Base-by-base conservation (phyloP, 2,329 filamentous ascomycete genomes). In the Magnaporthiopsis incrustans region DNA sequence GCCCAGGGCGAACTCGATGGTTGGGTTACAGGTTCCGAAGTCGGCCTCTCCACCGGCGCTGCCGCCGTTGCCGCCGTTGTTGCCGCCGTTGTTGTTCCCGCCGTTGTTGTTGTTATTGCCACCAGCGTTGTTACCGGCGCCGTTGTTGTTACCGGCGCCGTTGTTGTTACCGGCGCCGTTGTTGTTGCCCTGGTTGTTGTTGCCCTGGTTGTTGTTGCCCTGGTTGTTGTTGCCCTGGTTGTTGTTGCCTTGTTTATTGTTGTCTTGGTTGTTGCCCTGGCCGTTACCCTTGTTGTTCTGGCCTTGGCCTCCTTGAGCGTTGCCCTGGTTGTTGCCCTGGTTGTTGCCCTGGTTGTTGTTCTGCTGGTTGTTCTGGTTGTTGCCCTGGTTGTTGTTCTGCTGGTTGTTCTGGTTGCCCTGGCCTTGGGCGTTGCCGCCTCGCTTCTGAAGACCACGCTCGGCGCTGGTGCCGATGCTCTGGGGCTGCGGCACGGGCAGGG, bases 1-100 rank as follows among this genome's bases (percentile, higher is more conserved):
- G 25, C 85, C 85, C 65, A 80, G 81, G 67, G 83, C 78, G 72
- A 84, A 85, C 72, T 86, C 82, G 69, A 85, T 82, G n/a, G 81
- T 84, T 3, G 83, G 83, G 53, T 77, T 76, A 74, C 82, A 85
- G 50, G 73, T 73, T 63, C 82, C 82, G 68, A 85, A 84, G 76
- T 85, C 81, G 26, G 79, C 75, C 27, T 72, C 76, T 6, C 69
- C 67, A 69, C 72, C 69, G 65, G 64, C 65, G 60, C 67, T 61
- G 27, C 63, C 65, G 50, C 61, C 15, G 65, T 63, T 26, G 57
- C 66, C 50, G 30, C 62, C 67, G 58, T 56, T 62, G 64, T 67
- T 67, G 26, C 59, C 59, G 32, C 33, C 59, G 57, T 66, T 64
- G 64, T 65, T 64, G 65, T 65, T 67, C 50, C 63, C 65, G 61